Evolutionary conservation across 768 basidiomycete species (phyloP).

Genomic region (Mycena sanguinolenta): DNA sequence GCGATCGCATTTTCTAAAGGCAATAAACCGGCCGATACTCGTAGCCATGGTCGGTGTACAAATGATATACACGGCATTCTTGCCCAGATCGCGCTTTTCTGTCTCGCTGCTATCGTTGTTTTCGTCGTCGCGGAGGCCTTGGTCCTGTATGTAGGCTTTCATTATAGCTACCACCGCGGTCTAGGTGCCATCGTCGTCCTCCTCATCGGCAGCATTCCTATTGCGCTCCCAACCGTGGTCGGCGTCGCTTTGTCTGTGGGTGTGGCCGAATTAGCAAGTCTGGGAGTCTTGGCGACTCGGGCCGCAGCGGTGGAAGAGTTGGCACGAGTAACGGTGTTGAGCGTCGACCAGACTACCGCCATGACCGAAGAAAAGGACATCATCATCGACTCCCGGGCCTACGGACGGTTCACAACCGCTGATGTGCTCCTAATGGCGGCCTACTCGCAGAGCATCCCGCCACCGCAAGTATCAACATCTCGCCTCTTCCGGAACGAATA

Average conservation of each 20-base stretch:
- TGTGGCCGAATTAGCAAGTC: slow-evolving; percentile 96
- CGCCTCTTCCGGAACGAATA: slow-evolving; percentile 60
- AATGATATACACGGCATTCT: slow-evolving; percentile 75
- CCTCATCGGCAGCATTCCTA: slow-evolving; percentile 99
- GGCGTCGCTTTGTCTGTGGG: slow-evolving; percentile 98
- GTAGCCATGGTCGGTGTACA: slow-evolving; percentile 95
- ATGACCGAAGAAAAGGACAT: slow-evolving; percentile 54
- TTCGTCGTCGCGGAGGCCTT: slow-evolving; percentile 95
- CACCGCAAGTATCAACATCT: slow-evolving; percentile 52
- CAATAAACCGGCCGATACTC: slow-evolving; percentile 82
- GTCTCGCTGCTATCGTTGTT: slow-evolving; percentile 92
- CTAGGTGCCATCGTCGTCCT: slow-evolving; percentile 97
- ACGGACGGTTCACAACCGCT: slow-evolving; percentile 82
- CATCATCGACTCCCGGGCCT: not conserved
- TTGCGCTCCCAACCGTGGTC: slow-evolving; percentile 98
- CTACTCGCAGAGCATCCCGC: slow-evolving; percentile 96
- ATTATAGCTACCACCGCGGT: slow-evolving; percentile 91
- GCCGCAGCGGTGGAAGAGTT: slow-evolving; percentile 99
- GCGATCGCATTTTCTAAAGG: slow-evolving; percentile 98
- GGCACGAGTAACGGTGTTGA: slow-evolving; percentile 96
- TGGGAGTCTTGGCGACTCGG: slow-evolving; percentile 98
- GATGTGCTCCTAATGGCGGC: slow-evolving; percentile 93
- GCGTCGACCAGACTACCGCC: slow-evolving; percentile 96
- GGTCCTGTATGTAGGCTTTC: slow-evolving; percentile 92
- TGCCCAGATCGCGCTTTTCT: slow-evolving; percentile 96